Conservation (phyloP, 495 filamentous ascomycete species). For the Penicillium salamii region DNA sequence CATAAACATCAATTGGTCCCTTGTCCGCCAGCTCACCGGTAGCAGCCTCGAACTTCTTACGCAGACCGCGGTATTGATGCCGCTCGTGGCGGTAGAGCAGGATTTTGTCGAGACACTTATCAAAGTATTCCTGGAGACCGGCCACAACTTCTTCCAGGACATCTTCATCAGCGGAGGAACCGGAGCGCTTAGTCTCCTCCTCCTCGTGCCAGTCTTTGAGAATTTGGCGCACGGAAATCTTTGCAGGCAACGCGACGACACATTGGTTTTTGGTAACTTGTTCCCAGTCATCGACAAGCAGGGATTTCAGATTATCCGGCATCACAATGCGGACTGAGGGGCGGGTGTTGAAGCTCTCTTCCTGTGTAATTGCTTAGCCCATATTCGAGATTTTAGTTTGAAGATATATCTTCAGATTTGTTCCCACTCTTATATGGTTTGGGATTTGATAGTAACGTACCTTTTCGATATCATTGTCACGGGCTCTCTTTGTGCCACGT, state of each 20-base stretch:
- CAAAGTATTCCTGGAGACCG: constrained; percentile 88
- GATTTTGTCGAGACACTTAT: constrained; percentile 78
- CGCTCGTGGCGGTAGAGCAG: constrained; percentile 92
- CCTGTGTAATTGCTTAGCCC: constrained; percentile 53
- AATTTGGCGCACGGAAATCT: constrained; percentile 70
- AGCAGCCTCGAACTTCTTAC: constrained; percentile 56
- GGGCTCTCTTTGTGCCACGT: constrained; percentile 63
- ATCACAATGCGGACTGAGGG: constrained; percentile 77
- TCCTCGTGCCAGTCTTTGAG: constrained; percentile 72
- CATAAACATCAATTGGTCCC: constrained; percentile 74
- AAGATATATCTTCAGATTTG: too few relatives aligned
- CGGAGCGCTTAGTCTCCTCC: constrained; percentile 63
- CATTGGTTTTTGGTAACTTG: constrained; percentile 92
- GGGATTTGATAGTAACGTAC: constrained; percentile 46
- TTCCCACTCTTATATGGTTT: too few relatives aligned
- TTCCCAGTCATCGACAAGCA: constrained; percentile 98
- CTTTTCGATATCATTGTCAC: constrained; percentile 84
- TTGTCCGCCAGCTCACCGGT: constrained; percentile 61
- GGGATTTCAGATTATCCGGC: constrained; percentile 81
- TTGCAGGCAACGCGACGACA: constrained; percentile 78
- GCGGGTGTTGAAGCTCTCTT: constrained; percentile 75
- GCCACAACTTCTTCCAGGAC: constrained; percentile 84
- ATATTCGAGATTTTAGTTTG: background rate
- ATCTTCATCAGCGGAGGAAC: constrained; percentile 62
- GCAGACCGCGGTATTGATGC: constrained; percentile 72